These are phyloP conservation scores for Phytophthora brassicae DNA, from an alignment of 352 stramenopile genomes.

Conservation along the genomic window DNA sequence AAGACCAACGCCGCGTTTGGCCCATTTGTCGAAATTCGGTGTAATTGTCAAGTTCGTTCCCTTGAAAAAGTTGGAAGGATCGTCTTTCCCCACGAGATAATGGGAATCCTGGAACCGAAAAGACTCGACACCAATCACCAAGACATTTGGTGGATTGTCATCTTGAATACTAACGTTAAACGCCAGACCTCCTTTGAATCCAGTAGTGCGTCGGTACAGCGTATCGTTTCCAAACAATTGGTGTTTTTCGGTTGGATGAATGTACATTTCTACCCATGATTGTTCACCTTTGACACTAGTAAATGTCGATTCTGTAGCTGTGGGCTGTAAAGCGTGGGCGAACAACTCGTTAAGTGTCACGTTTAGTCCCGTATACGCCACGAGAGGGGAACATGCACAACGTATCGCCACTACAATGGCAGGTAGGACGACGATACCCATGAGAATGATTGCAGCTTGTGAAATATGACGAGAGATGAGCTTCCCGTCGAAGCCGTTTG, in stretches of 20 bases:
- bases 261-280: conserved; percentile 11
- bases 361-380: conserved; percentile 15
- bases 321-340: conserved; percentile 14
- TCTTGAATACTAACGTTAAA: conserved; percentile 42
- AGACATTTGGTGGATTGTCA: conserved; percentile 41
- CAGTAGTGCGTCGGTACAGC: conserved; percentile 27
- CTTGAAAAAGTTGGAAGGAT: conserved; percentile 39
- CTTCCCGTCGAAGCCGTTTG: not conserved
- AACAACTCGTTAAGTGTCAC: conserved; percentile 20
- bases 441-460: not conserved
- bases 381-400: conserved; percentile 4
- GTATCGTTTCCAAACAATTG: conserved; percentile 10
- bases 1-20: conserved; percentile 47
- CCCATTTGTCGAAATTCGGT: conserved; percentile 51
- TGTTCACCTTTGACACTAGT: conserved; percentile 6
- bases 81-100: conserved; percentile 47
- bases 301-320: conserved; percentile 3
- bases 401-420: conserved; percentile 13
- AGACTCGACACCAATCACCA: conserved; percentile 54
- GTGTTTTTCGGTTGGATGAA: conserved; percentile 19
- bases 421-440: conserved; percentile 1
- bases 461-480: not conserved
- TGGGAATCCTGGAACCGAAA: conserved; percentile 54
- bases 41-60: conserved; percentile 36
- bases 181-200: conserved; percentile 41